phyloP scores from a whole-genome alignment of 2,329 filamentous ascomycete genomes.

The Bimuria novae-zelandiae region DNA sequence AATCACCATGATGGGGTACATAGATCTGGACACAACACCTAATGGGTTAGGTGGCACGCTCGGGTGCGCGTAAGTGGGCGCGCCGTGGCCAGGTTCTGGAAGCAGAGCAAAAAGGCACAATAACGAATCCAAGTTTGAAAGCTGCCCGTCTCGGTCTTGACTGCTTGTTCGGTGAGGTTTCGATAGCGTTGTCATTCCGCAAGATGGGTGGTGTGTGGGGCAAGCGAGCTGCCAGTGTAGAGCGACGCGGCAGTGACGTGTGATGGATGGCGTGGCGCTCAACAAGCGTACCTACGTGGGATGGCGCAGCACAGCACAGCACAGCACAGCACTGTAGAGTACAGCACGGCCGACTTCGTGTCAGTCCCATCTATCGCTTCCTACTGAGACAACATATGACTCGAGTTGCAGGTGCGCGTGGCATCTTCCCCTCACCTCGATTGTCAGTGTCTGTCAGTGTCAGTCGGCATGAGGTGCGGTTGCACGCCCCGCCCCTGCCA shows the following conservation, averaged over 20 bases:
- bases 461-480: neutral
- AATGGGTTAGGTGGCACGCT: neutral
- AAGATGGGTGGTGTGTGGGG: neutral
- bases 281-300: neutral
- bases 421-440: too few relatives aligned
- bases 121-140: neutral
- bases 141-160: neutral
- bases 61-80: neutral
- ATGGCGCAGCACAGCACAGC: constrained; percentile 2
- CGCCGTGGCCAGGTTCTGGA: neutral
- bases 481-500: neutral
- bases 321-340: too few relatives aligned
- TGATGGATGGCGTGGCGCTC: neutral
- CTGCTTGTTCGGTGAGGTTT: neutral
- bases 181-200: constrained; percentile 7
- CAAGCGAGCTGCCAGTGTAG: neutral
- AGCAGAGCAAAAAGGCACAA: neutral
- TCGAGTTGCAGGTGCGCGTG: constrained; percentile 3
- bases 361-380: neutral
- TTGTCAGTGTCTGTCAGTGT: neutral
- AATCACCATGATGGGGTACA: neutral
- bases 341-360: too few relatives aligned
- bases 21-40: constrained; percentile 2
- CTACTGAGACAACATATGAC: neutral
- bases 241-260: constrained; percentile 2